Percentiles rank a stretch among this genome's conserved stretches.
phyloP scores from a whole-genome alignment of 2,329 filamentous ascomycete species.

The Penicillium rolfsii region DNA sequence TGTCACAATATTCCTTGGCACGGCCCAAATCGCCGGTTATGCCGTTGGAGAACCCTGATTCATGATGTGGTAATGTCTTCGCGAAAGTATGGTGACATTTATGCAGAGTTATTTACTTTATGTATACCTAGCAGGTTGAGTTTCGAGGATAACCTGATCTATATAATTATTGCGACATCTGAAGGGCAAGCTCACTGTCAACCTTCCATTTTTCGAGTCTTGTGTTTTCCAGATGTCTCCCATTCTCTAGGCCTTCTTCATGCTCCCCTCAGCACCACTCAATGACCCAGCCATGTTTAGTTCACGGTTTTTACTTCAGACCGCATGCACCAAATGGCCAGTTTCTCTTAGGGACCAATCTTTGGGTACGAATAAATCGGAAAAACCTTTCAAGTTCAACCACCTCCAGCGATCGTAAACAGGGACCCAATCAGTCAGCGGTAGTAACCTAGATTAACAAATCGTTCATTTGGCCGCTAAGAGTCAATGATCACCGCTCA shows the following conservation, averaged over 20 bases:
- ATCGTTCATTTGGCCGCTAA: neutral
- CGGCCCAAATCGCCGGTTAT: neutral
- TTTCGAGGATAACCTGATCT: neutral
- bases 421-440: neutral
- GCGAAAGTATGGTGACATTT: neutral
- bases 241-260: neutral
- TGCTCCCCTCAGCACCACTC: neutral
- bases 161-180: neutral
- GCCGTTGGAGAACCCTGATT: neutral
- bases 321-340: neutral
- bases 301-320: neutral
- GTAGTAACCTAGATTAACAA: neutral
- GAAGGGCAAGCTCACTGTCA: neutral
- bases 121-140: neutral
- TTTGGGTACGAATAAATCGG: neutral
- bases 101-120: no score
- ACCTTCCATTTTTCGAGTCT: neutral
- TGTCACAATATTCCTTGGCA: conserved; percentile 1
- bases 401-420: neutral
- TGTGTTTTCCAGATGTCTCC: neutral
- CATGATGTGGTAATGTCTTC: neutral
- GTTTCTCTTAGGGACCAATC: neutral
- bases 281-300: neutral
- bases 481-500: neutral
- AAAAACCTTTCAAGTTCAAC: neutral